These are phyloP conservation scores for Plasmodium malariae DNA, from an alignment of 169 alveolate species.

Conservation along the genomic window DNA sequence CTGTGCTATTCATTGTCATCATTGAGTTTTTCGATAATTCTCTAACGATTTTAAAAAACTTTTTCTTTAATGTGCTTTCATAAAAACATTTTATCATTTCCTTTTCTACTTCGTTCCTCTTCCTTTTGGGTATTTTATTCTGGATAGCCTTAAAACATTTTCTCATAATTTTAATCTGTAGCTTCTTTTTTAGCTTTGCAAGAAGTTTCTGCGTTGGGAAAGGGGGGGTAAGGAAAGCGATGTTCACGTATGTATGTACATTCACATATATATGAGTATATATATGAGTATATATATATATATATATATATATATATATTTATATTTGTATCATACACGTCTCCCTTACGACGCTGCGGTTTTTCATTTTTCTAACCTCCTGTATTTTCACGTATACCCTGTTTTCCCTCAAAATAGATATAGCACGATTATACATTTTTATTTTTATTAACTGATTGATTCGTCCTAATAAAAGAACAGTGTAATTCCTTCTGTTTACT, in stretches of 20 bases:
- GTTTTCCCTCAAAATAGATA: neutral
- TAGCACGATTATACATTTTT: conserved; percentile 15
- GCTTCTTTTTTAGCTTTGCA: neutral
- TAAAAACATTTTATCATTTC: conserved; percentile 2
- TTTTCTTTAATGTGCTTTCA: neutral
- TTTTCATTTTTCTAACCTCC: conserved; percentile 20
- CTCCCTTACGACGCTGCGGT: neutral
- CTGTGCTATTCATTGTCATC: neutral
- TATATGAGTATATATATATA: neutral
- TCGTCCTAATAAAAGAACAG: neutral
- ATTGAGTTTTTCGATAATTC: neutral
- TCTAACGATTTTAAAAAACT: conserved; percentile 3
- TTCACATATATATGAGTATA: neutral
- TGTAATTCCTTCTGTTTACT: conserved; percentile 16
- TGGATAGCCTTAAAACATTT: neutral
- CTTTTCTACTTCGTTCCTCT: conserved; percentile 20
- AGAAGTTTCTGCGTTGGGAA: conserved; percentile 34
- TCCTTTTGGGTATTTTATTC: conserved; percentile 8
- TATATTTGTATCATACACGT: neutral
- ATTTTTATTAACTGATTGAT: conserved; percentile 12
- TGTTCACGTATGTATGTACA: neutral
- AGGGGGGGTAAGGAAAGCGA: neutral
- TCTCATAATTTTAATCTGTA: conserved; percentile 5
- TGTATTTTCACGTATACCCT: conserved; percentile 14
- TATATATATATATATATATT: neutral